phyloP scores from a whole-genome alignment of 1,284 basidiomycete species.

The Leccinum griseonigrum region DNA sequence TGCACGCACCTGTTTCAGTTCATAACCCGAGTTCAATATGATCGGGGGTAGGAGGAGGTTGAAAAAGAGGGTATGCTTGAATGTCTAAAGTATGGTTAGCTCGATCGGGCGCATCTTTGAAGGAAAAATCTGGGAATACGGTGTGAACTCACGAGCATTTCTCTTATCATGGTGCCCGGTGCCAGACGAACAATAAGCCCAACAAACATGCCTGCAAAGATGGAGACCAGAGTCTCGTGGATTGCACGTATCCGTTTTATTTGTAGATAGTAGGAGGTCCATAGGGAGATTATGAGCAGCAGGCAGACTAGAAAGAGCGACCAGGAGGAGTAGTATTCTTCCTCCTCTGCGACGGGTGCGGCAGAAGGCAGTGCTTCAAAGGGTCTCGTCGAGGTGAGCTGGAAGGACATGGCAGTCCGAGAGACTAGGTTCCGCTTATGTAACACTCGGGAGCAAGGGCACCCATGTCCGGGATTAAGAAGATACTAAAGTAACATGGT shows the following conservation, averaged over 20 bases:
- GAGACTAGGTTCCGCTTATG: constrained; percentile 12
- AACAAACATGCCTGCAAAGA: constrained; percentile 96
- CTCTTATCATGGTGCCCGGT: constrained; percentile 91
- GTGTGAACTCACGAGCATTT: constrained; percentile 86
- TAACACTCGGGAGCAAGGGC: constrained; percentile 8
- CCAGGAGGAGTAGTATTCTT: constrained; percentile 93
- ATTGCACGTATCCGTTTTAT: constrained; percentile 94
- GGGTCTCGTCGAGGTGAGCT: constrained; percentile 17
- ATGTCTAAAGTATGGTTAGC: constrained; percentile 56
- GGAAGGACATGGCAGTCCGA: constrained; percentile 25
- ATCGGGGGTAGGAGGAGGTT: constrained; percentile 97
- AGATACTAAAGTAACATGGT: not conserved
- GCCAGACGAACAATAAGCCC: constrained; percentile 88
- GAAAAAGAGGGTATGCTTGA: constrained; percentile 98
- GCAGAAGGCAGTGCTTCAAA: constrained; percentile 22
- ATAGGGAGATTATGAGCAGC: constrained; percentile 91
- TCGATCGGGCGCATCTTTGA: not conserved
- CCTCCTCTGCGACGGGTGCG: constrained; percentile 60
- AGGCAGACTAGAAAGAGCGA: constrained; percentile 93
- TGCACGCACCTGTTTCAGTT: constrained; percentile 84
- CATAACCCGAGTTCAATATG: constrained; percentile 97
- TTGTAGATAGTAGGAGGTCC: constrained; percentile 97
- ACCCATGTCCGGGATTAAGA: not conserved
- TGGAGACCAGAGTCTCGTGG: constrained; percentile 95
- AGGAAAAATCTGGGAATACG: not conserved